These are phyloP conservation scores for Globisporangium echinulatum DNA, from an alignment of 352 stramenopile genomes.

Conservation along the genomic window DNA sequence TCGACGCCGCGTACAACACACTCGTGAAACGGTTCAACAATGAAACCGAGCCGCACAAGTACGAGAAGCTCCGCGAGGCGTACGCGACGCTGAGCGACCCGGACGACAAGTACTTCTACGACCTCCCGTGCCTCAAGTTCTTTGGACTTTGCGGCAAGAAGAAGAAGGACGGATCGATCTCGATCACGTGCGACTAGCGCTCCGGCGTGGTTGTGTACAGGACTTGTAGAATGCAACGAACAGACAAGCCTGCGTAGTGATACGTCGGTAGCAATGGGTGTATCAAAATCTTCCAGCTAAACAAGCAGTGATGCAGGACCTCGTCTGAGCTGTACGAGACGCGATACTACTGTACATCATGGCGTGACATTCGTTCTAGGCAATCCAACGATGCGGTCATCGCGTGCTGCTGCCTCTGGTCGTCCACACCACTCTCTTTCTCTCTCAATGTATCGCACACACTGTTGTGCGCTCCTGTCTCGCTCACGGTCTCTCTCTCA, in stretches of 20 bases:
- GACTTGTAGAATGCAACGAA: no score
- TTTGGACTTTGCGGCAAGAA: conserved; percentile 78
- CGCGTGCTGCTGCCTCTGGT: background rate
- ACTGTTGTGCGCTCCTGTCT: no score
- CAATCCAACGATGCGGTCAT: background rate
- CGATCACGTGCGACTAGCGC: conserved; percentile 47
- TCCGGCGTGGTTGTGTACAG: no score
- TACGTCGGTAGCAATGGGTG: background rate
- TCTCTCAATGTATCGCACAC: no score
- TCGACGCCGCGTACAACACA: conserved; percentile 73
- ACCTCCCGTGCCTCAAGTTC: conserved; percentile 78
- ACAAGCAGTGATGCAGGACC: background rate
- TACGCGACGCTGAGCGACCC: conserved; percentile 73
- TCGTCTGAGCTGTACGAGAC: background rate
- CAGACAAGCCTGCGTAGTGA: conserved; percentile 8
- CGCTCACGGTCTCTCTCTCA: no score
- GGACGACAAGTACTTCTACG: conserved; percentile 83
- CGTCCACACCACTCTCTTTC: background rate
- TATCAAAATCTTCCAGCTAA: background rate
- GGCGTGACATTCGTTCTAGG: no score
- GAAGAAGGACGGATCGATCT: conserved; percentile 74
- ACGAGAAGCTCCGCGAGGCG: conserved; percentile 73
- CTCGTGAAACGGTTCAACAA: conserved; percentile 85
- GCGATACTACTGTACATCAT: background rate
- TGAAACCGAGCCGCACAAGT: conserved; percentile 77